Conservation (phyloP, 257 asterid genomes). For the Craterostigma plantagineum region DNA sequence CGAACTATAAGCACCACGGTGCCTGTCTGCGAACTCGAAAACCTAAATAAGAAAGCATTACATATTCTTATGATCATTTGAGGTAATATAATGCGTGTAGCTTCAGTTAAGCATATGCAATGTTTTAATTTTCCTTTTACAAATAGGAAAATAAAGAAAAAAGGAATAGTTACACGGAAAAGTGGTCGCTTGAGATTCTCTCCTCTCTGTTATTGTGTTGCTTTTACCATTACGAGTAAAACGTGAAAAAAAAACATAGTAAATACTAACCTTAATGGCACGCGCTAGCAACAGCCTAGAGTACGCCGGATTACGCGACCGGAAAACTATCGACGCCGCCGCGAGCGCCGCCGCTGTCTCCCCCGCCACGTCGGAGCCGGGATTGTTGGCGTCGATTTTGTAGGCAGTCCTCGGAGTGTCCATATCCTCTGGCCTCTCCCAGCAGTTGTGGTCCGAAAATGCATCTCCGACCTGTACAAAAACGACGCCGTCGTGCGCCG, state of each 20-base stretch:
- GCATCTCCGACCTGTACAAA: constrained; percentile 77
- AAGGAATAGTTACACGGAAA: background rate
- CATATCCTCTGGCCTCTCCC: constrained; percentile 94
- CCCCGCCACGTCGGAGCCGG: constrained; percentile 84
- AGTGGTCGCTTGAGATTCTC: background rate
- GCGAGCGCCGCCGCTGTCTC: constrained; percentile 91
- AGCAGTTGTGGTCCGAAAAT: constrained; percentile 67
- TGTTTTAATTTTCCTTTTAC: too few species aligned
- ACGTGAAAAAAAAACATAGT: too few species aligned
- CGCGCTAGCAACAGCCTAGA: constrained; percentile 58
- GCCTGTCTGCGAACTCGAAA: constrained; percentile 74
- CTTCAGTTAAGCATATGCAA: background rate
- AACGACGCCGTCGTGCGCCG: constrained; percentile 49
- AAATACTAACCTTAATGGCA: constrained; percentile 44
- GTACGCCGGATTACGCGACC: constrained; percentile 49
- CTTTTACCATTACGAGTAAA: background rate
- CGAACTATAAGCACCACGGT: constrained; percentile 75
- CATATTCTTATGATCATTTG: background rate
- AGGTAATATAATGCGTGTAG: background rate
- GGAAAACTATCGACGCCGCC: constrained; percentile 79
- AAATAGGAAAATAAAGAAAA: too few species aligned
- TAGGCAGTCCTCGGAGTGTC: constrained; percentile 52
- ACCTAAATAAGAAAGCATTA: constrained; percentile 24
- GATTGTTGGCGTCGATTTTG: constrained; percentile 41
- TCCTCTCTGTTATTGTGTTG: background rate